Evolutionary conservation across 768 basidiomycete genomes (phyloP).

Genomic region (Royoungia palumana): DNA sequence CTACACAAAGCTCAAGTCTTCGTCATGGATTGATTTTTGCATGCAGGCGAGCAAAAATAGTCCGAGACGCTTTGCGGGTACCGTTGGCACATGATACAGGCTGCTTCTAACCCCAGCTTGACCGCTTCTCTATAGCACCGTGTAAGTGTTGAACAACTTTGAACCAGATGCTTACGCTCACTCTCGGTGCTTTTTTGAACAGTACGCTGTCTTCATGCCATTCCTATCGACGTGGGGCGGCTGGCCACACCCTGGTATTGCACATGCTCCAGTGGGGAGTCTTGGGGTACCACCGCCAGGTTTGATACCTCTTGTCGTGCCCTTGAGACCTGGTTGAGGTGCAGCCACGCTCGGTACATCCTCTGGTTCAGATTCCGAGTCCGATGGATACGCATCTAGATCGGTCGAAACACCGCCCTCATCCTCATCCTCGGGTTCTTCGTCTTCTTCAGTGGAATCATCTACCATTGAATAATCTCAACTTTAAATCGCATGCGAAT

Average conservation of each 20-base stretch:
- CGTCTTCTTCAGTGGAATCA: conserved; percentile 25
- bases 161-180: conserved; percentile 33
- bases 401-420: conserved; percentile 23
- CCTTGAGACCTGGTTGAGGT: conserved; percentile 8
- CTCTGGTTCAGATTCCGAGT: conserved; percentile 25
- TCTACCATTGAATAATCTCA: conserved; percentile 15
- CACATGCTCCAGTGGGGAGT: conserved; percentile 39
- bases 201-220: conserved; percentile 51
- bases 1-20: conserved; percentile 34
- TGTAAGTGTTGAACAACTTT: conserved; percentile 9
- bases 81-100: conserved; percentile 64
- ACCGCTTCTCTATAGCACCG: conserved; percentile 52
- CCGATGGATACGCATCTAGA: conserved; percentile 33
- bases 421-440: conserved; percentile 24
- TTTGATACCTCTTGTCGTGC: conserved; percentile 12
- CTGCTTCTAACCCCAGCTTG: conserved; percentile 43
- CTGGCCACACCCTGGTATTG: conserved; percentile 56
- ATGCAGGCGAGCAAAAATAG: conserved; percentile 60
- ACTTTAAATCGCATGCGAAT: conserved; percentile 8
- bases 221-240: conserved; percentile 53
- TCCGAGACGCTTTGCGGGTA: conserved; percentile 57
- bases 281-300: conserved; percentile 1
- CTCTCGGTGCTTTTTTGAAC: conserved; percentile 62
- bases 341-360: conserved; percentile 13
- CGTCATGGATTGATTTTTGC: conserved; percentile 57